These are phyloP conservation scores for Mycocentrospora acerina DNA, from an alignment of 2,329 filamentous ascomycete species.

Conservation along the genomic window DNA sequence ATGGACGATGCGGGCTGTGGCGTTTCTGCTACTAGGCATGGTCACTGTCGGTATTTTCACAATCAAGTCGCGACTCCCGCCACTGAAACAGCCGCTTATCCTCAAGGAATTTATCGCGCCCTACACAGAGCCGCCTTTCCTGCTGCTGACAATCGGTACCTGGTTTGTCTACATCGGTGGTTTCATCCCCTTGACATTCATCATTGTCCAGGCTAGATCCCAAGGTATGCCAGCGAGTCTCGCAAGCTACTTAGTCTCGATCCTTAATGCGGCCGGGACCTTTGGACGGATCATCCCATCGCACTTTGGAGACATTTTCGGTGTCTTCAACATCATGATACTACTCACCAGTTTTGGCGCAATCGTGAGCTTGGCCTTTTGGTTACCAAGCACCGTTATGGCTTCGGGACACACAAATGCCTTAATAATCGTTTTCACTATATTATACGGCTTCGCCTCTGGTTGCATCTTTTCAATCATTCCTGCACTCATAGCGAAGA, in stretches of 20 bases:
- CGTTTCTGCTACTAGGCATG: slow-evolving; percentile 62
- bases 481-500: slow-evolving; percentile 66
- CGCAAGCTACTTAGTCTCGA: slow-evolving; percentile 53
- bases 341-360: slow-evolving; percentile 49
- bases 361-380: slow-evolving; percentile 44
- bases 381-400: too few relatives aligned
- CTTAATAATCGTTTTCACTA: slow-evolving; percentile 35
- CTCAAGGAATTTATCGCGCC: slow-evolving; percentile 13
- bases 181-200: slow-evolving; percentile 54
- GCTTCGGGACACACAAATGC: slow-evolving; percentile 39
- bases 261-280: slow-evolving; percentile 47
- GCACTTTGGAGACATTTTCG: slow-evolving; percentile 52
- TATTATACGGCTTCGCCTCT: slow-evolving; percentile 60
- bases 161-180: slow-evolving; percentile 62
- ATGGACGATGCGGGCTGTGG: slow-evolving; percentile 50
- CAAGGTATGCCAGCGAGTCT: slow-evolving; percentile 49
- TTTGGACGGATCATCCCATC: slow-evolving; percentile 57
- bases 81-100: slow-evolving; percentile 29
- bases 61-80: slow-evolving; percentile 50
- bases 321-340: slow-evolving; percentile 54
- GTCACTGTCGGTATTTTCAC: slow-evolving; percentile 55
- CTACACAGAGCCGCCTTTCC: slow-evolving; percentile 42
- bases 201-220: slow-evolving; percentile 45
- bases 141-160: slow-evolving; percentile 59
- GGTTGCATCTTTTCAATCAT: slow-evolving; percentile 66